Conservation (phyloP, 208 protist genomes). For the Porcisia deanei region DNA sequence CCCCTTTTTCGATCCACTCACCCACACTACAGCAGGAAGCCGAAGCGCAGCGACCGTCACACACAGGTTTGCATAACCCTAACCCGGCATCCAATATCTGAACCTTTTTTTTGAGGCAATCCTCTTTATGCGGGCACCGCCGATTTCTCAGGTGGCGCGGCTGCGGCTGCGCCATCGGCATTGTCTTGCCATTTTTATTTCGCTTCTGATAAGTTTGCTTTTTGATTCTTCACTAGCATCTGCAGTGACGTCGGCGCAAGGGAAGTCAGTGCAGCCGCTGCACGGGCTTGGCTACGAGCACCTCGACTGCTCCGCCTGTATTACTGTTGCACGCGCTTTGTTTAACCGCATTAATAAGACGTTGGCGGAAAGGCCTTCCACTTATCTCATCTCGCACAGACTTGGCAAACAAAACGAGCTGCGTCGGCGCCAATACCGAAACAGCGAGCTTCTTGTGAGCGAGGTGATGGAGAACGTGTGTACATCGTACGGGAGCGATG, state of each 20-base stretch:
- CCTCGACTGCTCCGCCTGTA: constrained; percentile 81
- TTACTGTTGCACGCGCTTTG: constrained; percentile 62
- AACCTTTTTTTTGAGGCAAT: neutral
- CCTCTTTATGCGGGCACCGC: neutral
- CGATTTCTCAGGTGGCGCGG: neutral
- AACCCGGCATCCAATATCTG: neutral
- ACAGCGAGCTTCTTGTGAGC: constrained; percentile 69
- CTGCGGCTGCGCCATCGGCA: neutral
- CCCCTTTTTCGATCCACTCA: neutral
- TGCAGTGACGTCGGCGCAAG: neutral
- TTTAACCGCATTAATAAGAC: constrained; percentile 65
- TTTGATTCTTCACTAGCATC: neutral
- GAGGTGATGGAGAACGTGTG: constrained; percentile 83
- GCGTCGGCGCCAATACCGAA: constrained; percentile 46
- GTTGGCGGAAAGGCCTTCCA: constrained; percentile 38
- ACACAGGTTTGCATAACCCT: neutral
- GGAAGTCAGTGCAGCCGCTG: constrained; percentile 21
- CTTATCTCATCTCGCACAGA: constrained; percentile 54
- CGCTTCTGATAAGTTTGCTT: constrained; percentile 7
- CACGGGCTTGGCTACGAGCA: constrained; percentile 59
- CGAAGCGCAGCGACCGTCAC: neutral
- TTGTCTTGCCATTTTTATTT: neutral
- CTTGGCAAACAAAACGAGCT: constrained; percentile 42
- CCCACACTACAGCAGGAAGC: neutral
- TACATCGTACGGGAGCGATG: constrained; percentile 29